A percentile compares a stretch with the other conserved stretches of the same genome.
Evolutionary conservation across 495 filamentous ascomycete species (phyloP).

Genomic region (Aspergillus funiculosus): DNA sequence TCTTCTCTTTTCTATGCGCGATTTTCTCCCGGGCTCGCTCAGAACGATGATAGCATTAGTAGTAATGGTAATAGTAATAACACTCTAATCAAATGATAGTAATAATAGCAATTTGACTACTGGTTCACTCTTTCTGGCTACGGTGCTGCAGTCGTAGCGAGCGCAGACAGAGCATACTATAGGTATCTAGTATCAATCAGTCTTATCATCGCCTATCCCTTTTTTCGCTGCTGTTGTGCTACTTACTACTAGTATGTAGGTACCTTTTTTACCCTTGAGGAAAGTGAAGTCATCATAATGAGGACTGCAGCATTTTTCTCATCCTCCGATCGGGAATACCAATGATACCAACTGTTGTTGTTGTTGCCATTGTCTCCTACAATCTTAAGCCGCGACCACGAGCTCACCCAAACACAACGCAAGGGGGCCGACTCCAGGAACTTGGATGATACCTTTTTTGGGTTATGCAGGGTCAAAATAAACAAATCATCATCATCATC

Average conservation of each 20-base stretch:
- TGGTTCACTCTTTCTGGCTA: too few species aligned
- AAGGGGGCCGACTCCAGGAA: conserved; percentile 15
- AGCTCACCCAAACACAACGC: conserved; percentile 19
- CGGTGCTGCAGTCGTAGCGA: too few species aligned
- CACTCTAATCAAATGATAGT: conserved; percentile 11
- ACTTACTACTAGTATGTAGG: too few species aligned
- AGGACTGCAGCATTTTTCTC: too few species aligned
- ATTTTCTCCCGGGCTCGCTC: conserved; percentile 19
- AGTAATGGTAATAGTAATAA: conserved; percentile 6
- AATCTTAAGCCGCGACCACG: conserved; percentile 17
- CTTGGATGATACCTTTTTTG: conserved; percentile 15
- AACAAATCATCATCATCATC: conserved; percentile 3
- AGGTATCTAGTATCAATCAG: too few species aligned
- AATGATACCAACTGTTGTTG: too few species aligned
- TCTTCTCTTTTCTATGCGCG: conserved; percentile 21
- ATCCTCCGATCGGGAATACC: neutral
- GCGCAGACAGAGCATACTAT: too few species aligned
- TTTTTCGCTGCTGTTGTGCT: too few species aligned
- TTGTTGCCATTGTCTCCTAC: neutral
- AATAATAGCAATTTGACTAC: conserved; percentile 6
- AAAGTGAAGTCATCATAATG: too few species aligned
- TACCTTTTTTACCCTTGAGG: too few species aligned
- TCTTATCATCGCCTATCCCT: too few species aligned
- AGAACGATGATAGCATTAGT: conserved; percentile 13
- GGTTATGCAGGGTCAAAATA: conserved; percentile 20